Base-by-base conservation (phyloP, 805 yeast genomes). In the Lipomyces sp. region DNA sequence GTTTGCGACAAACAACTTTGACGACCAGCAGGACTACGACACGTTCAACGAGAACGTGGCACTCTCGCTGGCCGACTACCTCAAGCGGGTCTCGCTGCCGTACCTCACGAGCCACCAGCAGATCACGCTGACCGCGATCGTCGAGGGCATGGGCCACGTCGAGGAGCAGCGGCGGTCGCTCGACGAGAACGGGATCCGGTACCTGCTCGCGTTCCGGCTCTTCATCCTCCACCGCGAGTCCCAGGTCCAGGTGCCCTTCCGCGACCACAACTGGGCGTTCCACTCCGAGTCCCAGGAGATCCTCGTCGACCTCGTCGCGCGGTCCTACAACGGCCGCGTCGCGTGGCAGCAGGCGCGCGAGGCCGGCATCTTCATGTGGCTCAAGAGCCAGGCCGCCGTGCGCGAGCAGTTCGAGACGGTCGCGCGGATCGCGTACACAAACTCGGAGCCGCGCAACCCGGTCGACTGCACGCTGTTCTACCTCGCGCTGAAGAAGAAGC, bases 41-140 rank as follows among this genome's bases (percentile, higher is more conserved):
- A 48, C 59, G 18, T 82, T 80, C 59, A 72, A 71, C 50, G 60
- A 64, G 8, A 61, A 65, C 2, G 72, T 80, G 18, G 73, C 79
- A 2, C 73, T 70, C 1, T 65, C 77, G 2, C 69, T 90, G 21
- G 69, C 74, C 14, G 84, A 83, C 21, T 79, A 79, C 53, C 70
- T 90, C 45, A 79, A 80, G 37, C 80, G 77, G 52, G 72, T 78
- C 4, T 74, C 91, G 1, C 70, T 90, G 24, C 96, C 96, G 0
- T 82, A 83, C 54, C 65, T 90, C 26, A 88, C 96, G 0, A 80
- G 96, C 53, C 97, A 90, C 68, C 96, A 90, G 65, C 98, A 90
- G 63, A 81, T 83, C 26, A 88, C 96, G 0, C 73, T 90, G 24
- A 74, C 83, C 1, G 79, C 86, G 14, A 80, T 87, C 2, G 73